phyloP scores from a whole-genome alignment of 768 basidiomycete genomes.

The Rhodotorula taiwanensis region DNA sequence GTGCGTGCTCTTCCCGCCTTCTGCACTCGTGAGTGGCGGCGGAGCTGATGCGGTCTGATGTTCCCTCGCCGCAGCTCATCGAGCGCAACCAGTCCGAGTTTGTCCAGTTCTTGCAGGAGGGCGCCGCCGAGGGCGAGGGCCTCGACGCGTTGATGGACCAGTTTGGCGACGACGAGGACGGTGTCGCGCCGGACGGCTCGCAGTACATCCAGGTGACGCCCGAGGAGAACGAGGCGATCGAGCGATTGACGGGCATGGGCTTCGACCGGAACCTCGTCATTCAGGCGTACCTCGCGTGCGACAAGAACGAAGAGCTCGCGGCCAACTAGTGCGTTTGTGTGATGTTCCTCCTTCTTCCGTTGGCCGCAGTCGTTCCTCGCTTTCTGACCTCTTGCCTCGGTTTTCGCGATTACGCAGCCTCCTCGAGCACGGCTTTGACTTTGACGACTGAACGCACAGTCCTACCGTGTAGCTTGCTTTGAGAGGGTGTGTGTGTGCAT shows the following conservation, averaged over 20 bases:
- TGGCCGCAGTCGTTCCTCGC: too few relatives aligned
- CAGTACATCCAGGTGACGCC: conserved; percentile 66
- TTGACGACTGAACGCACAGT: conserved; percentile 18
- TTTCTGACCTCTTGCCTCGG: background rate
- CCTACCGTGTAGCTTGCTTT: too few relatives aligned
- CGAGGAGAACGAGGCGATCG: conserved; percentile 82
- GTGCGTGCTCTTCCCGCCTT: background rate
- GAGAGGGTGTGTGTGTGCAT: too few relatives aligned
- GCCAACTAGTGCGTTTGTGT: conserved; percentile 63
- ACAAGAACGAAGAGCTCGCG: conserved; percentile 92
- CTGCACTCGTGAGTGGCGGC: too few relatives aligned
- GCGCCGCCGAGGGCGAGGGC: conserved; percentile 46
- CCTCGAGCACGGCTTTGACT: conserved; percentile 26
- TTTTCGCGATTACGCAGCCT: conserved; percentile 5
- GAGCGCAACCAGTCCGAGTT: conserved; percentile 66
- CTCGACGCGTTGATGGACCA: conserved; percentile 40
- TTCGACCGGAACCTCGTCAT: conserved; percentile 74
- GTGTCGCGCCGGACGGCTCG: conserved; percentile 43
- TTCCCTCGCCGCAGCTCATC: conserved; percentile 47
- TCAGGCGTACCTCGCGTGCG: conserved; percentile 89
- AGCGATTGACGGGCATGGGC: conserved; percentile 78
- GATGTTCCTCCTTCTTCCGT: background rate
- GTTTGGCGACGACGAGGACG: conserved; percentile 27
- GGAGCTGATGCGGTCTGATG: too few relatives aligned
- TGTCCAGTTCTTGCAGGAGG: conserved; percentile 56